Base-by-base conservation (phyloP, 2,329 filamentous ascomycete species). In the Neopestalotiopsis sp. region DNA sequence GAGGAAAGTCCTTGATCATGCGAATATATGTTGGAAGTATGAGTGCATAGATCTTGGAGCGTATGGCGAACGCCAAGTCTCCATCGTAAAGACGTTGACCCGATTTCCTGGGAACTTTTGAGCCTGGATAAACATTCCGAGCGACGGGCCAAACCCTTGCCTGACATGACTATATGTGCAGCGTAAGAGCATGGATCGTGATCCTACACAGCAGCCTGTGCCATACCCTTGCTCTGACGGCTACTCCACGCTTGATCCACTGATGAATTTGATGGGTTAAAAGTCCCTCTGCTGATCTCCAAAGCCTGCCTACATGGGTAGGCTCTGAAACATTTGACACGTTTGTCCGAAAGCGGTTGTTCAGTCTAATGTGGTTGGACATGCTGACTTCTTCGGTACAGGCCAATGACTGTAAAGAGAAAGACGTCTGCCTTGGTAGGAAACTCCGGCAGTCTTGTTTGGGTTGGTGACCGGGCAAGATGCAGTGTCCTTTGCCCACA, bases 51-150 rank as follows among this genome's bases (percentile, higher is more conserved):
- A 9, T 52, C 3, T n/a, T 20, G 45, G 14, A 52, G n/a, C 17
- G n/a, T 38, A n/a, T 24, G 17, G 45, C 45, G n/a, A 52, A 14
- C 6, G 9, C 4, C 57, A 59, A 6, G 12, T 3, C 57, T 52
- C 57, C 24, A 59, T 10, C 10, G 57, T 28, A 28, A 24, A 30
- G 57, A 59, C 57, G 9, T 62, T 20, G 59, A 62, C 9, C 59
- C 59, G 59, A 38, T 10, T 62, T 62, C n/a, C n/a, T 34, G 59
- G 34, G 30, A 13, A 28, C 24, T 32, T 34, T 62, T 12, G n/a
- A 34, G 30, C 12, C 34, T 40, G n/a, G 32, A 38, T 52, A 62
- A 62, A 62, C 32, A 62, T 62, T n/a, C 59, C 59, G 59, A 62
- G 20, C 34, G 12, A 13, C 20, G 34, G 14, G 30, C 45, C 45